These are phyloP conservation scores for Termitomyces sp. DNA, from an alignment of 768 basidiomycete species.

Conservation along the genomic window DNA sequence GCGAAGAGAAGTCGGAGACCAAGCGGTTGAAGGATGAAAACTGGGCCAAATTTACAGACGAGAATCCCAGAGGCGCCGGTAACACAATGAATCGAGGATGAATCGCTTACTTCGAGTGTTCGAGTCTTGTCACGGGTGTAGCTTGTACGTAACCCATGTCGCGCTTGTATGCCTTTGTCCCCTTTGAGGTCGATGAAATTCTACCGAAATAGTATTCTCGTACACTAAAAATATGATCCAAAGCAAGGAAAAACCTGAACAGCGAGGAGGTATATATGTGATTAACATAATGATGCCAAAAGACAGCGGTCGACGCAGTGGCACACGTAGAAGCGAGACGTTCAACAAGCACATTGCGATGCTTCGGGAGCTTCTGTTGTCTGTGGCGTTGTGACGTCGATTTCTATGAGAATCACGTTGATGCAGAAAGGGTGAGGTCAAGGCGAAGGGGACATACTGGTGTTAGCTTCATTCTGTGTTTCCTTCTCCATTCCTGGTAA, in stretches of 20 bases:
- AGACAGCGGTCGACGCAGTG: conserved; percentile 5
- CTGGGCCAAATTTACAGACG: conserved; percentile 87
- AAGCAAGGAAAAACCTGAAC: conserved; percentile 4
- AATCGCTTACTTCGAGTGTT: conserved; percentile 8
- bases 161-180: neutral
- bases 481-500: conserved; percentile 95
- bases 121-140: neutral
- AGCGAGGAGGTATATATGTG: conserved; percentile 16
- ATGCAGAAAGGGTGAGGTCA: neutral
- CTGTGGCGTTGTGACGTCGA: conserved; percentile 79
- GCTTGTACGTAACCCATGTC: neutral
- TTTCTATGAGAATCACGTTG: conserved; percentile 48
- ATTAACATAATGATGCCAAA: conserved; percentile 12
- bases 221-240: conserved; percentile 18
- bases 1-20: conserved; percentile 65
- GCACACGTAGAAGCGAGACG: conserved; percentile 2
- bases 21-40: conserved; percentile 83
- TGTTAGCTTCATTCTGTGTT: conserved; percentile 49
- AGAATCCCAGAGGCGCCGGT: conserved; percentile 85
- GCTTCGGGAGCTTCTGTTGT: conserved; percentile 76
- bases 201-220: conserved; percentile 11
- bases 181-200: neutral
- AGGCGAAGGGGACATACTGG: conserved; percentile 31
- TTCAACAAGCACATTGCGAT: conserved; percentile 78
- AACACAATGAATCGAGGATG: conserved; percentile 95